These are phyloP conservation scores for Xylaria sp. DNA, from an alignment of 2,329 filamentous ascomycete genomes.

Conservation along the genomic window DNA sequence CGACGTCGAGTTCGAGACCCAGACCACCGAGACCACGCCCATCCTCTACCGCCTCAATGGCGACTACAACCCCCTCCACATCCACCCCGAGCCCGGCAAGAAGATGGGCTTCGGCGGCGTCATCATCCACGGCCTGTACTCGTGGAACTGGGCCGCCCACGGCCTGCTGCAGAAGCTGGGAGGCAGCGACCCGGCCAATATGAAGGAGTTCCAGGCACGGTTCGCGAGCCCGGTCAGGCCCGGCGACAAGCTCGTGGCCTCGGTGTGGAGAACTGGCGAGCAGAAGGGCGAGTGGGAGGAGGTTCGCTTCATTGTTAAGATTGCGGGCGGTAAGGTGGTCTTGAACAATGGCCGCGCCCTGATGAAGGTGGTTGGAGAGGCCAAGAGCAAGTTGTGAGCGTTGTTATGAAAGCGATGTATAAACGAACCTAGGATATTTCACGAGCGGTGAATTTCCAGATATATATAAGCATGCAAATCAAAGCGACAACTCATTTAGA, in stretches of 20 bases:
- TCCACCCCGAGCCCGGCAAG: conserved; percentile 79
- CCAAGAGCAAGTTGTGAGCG: conserved; percentile 67
- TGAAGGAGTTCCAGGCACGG: conserved; percentile 87
- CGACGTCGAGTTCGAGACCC: conserved; percentile 71
- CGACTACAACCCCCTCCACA: conserved; percentile 93
- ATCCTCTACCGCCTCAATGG: conserved; percentile 85
- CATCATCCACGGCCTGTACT: conserved; percentile 89
- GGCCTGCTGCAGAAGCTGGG: conserved; percentile 75
- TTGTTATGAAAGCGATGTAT: conserved; percentile 5
- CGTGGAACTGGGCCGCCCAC: conserved; percentile 81
- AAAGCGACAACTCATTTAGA: not conserved
- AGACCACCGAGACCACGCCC: conserved; percentile 74
- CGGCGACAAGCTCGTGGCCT: conserved; percentile 79
- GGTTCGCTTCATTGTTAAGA: conserved; percentile 77
- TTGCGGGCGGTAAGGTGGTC: conserved; percentile 82
- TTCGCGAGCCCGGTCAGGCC: conserved; percentile 86
- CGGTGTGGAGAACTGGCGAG: conserved; percentile 80
- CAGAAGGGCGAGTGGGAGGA: conserved; percentile 76
- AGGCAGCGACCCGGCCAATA: conserved; percentile 76
- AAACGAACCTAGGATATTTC: not conserved
- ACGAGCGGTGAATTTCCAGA: not conserved
- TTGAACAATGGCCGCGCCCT: conserved; percentile 85
- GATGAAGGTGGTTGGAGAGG: conserved; percentile 65
- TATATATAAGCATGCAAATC: not conserved
- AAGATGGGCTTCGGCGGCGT: conserved; percentile 91